Evolutionary conservation across 23 red algal genomes (phyloP), one percentile per base, ranked within the genome.

Genomic region (Pyropia haitanensis): DNA sequence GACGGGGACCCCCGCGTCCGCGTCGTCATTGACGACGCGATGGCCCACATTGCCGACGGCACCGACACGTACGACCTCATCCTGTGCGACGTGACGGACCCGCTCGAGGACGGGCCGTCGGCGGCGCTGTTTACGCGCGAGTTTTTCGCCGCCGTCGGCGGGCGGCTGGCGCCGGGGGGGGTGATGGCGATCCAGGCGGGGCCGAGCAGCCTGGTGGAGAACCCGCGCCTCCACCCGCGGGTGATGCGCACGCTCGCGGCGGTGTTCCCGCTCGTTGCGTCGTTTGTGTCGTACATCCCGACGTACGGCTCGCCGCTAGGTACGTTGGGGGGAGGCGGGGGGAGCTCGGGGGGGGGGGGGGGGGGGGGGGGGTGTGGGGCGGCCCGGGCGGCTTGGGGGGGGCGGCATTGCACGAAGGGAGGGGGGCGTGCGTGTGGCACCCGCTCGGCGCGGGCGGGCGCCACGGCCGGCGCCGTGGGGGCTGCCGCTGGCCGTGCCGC

Each of bases 21-120:
- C 28, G 48, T 87, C 2, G 58, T 87, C 49, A 65, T 79, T 5
- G 81, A 30, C n/a, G 94, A 98, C 55, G 94, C 86, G 59, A 27
- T 79, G 54, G 65, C 67, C 30, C 91, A 49, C 22, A 58, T 98
- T 3, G 72, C 78, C 18, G 56, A 77, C 16, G 60, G 49, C 44
- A 24, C 48, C 33, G 58, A 56, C 14, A 34, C 22, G 1, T 98
- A 66, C 72, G 94, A 98, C 31, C 70, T 98, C 19, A 88, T 98
- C 59, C 63, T 98, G 6, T 76, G 94, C 54, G 94, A 98, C 61
- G 49, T 98, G 21, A 98, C 94, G 10, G 94, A 98, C 63, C 94
- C 94, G 39, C 49, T 91, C 22, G 86, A 98, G 57, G 46, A 90
- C 53, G 66, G 85, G 18, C 94, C 94, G 24, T 83, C 75, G 19